A percentile compares a stretch with the other conserved stretches of the same genome.
phyloP scores from a whole-genome alignment of 441 rosid species.

The Pelargonium myrrhifolium region DNA sequence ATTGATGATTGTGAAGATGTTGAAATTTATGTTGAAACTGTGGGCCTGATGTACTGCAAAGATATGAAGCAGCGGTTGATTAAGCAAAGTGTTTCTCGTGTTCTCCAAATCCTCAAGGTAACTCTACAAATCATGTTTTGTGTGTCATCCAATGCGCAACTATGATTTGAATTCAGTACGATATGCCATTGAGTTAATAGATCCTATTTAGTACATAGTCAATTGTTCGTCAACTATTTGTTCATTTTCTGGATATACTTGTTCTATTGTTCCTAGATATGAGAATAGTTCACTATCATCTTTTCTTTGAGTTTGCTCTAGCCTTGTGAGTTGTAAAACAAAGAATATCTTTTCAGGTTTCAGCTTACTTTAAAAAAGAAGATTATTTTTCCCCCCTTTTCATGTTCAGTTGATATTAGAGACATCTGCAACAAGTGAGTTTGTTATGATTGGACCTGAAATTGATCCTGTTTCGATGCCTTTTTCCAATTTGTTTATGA shows the following conservation, averaged over 20 bases:
- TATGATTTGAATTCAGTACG: conserved; percentile 6
- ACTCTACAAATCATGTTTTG: conserved; percentile 15
- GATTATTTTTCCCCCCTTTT: too few species aligned
- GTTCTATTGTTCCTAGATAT: background rate
- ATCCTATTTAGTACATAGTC: background rate
- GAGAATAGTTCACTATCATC: background rate
- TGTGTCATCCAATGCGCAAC: background rate
- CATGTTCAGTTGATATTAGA: too few species aligned
- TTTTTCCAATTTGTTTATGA: too few species aligned
- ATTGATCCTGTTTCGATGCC: too few species aligned
- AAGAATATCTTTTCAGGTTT: too few species aligned
- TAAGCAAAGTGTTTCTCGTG: conserved; percentile 84
- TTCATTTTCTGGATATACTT: too few species aligned
- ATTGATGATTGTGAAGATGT: conserved; percentile 78
- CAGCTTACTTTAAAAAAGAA: too few species aligned
- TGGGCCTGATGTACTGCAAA: conserved; percentile 87
- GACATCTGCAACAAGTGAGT: too few species aligned
- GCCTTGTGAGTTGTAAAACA: background rate
- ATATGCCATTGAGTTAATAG: background rate
- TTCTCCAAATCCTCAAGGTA: conserved; percentile 88
- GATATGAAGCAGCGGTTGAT: conserved; percentile 87
- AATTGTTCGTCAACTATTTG: too few species aligned
- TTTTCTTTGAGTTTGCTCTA: background rate
- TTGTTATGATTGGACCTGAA: too few species aligned
- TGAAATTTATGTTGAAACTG: conserved; percentile 83